Evolutionary conservation across 2,329 filamentous ascomycete genomes (phyloP).

Genomic region (Microdochium nivale): DNA sequence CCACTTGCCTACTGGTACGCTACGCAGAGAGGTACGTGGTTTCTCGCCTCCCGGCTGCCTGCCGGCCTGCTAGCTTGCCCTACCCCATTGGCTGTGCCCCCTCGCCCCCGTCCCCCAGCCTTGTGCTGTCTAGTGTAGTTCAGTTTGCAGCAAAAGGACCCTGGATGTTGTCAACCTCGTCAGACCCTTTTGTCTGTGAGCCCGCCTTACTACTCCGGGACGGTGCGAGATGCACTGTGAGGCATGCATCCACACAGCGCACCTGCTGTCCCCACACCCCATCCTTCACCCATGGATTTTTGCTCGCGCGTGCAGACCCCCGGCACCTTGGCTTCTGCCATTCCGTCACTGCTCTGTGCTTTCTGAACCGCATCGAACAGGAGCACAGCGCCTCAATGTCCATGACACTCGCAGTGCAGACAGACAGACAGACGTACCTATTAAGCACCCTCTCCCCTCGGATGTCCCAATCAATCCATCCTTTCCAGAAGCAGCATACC

Average conservation of each 20-base stretch:
- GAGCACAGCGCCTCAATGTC: no score
- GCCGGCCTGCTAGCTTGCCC: not conserved
- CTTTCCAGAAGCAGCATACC: no score
- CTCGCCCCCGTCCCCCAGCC: not conserved
- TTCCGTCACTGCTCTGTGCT: not conserved
- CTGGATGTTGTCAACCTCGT: not conserved
- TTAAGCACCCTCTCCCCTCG: no score
- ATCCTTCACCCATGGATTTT: not conserved
- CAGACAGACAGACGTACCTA: no score
- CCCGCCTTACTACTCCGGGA: not conserved
- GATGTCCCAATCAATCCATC: no score
- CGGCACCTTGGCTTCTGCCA: not conserved
- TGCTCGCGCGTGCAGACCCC: not conserved
- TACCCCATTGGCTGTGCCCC: no score
- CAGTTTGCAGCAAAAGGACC: not conserved
- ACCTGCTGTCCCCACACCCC: not conserved
- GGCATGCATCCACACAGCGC: not conserved
- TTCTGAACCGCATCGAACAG: not conserved
- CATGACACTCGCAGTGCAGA: no score
- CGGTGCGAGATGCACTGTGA: not conserved
- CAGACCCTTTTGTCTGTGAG: not conserved
- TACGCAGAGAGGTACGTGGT: not conserved
- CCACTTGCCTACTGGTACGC: no score
- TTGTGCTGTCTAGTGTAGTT: not conserved
- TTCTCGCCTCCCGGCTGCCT: constrained; percentile 1